Evolutionary conservation across 2,329 filamentous ascomycete species (phyloP).

Genomic region (Ophiostoma angusticollis): DNA sequence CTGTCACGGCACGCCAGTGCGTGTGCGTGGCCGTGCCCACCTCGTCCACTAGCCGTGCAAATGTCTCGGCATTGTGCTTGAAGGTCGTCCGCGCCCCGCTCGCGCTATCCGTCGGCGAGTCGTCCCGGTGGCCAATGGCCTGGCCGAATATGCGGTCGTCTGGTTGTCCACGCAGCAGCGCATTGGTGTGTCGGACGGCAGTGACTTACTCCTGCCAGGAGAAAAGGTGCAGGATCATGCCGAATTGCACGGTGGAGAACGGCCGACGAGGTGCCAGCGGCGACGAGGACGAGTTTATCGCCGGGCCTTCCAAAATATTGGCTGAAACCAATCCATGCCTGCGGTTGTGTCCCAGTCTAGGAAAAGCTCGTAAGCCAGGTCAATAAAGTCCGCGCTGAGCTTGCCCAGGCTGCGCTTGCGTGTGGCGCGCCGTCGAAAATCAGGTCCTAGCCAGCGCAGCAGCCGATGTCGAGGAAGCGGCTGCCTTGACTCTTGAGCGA

Average conservation of each 20-base stretch:
- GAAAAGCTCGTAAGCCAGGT: conserved; percentile 29
- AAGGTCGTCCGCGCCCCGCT: conserved; percentile 15
- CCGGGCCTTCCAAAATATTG: conserved; percentile 24
- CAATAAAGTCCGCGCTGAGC: conserved; percentile 25
- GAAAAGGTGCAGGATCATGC: conserved; percentile 29
- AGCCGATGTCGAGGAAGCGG: conserved; percentile 29
- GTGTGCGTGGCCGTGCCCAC: conserved; percentile 14
- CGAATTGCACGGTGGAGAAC: conserved; percentile 23
- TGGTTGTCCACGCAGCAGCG: conserved; percentile 18
- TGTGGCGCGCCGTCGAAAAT: conserved; percentile 22
- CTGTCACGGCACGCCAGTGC: conserved; percentile 15
- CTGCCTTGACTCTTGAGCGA: conserved; percentile 13
- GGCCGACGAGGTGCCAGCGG: conserved; percentile 19
- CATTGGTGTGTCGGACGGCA: conserved; percentile 18
- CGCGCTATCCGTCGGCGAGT: conserved; percentile 4
- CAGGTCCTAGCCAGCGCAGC: conserved; percentile 31
- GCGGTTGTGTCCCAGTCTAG: conserved; percentile 22
- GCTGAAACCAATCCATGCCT: conserved; percentile 16
- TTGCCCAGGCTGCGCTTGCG: conserved; percentile 22
- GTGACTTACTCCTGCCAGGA: conserved; percentile 21
- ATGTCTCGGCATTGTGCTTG: conserved; percentile 19
- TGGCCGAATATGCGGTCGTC: conserved; percentile 21
- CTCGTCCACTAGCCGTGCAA: conserved; percentile 12
- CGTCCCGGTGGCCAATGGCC: conserved; percentile 15
- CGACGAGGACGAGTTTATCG: conserved; percentile 10